Percentiles rank a stretch among this genome's conserved stretches.
These are phyloP conservation scores for Metarhizium rileyi DNA, from an alignment of 2,329 filamentous ascomycete genomes.

Conservation along the genomic window DNA sequence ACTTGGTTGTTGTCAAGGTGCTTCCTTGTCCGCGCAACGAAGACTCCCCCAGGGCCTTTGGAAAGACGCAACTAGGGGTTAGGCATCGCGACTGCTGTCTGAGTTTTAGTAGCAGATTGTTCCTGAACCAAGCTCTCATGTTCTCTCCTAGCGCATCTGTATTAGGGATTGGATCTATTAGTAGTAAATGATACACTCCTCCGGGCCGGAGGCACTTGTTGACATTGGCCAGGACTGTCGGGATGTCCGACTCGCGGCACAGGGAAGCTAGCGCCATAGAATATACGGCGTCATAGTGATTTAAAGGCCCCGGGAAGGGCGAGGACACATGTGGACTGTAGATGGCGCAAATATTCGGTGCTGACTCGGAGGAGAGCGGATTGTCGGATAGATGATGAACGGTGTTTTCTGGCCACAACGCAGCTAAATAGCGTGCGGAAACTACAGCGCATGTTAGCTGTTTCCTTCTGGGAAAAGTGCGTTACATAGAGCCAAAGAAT, in stretches of 20 bases:
- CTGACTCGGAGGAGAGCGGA: slow-evolving; percentile 4
- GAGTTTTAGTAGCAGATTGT: slow-evolving; percentile 49
- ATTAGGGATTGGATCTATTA: slow-evolving; percentile 54
- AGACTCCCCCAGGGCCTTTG: slow-evolving; percentile 47
- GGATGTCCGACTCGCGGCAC: slow-evolving; percentile 47
- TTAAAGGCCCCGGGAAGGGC: slow-evolving; percentile 27
- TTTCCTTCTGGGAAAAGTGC: background rate
- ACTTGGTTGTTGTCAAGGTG: slow-evolving; percentile 36
- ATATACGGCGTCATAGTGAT: slow-evolving; percentile 39
- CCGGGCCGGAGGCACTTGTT: slow-evolving; percentile 43
- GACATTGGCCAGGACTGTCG: slow-evolving; percentile 44
- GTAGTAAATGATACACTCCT: slow-evolving; percentile 46
- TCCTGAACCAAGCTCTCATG: slow-evolving; percentile 52
- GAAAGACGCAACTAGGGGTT: slow-evolving; percentile 48
- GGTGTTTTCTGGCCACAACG: background rate
- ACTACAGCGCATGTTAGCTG: background rate
- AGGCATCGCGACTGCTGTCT: slow-evolving; percentile 49
- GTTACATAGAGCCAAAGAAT: background rate
- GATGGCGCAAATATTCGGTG: background rate
- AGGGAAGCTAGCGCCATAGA: slow-evolving; percentile 47
- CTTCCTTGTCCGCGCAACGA: slow-evolving; percentile 39
- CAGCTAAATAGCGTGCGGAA: background rate
- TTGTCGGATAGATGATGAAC: slow-evolving; percentile 5
- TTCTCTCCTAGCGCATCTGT: slow-evolving; percentile 45
- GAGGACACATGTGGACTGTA: slow-evolving; percentile 11